These are phyloP conservation scores for Trichoderma sp. DNA, from an alignment of 2,329 filamentous ascomycete genomes.

Conservation along the genomic window DNA sequence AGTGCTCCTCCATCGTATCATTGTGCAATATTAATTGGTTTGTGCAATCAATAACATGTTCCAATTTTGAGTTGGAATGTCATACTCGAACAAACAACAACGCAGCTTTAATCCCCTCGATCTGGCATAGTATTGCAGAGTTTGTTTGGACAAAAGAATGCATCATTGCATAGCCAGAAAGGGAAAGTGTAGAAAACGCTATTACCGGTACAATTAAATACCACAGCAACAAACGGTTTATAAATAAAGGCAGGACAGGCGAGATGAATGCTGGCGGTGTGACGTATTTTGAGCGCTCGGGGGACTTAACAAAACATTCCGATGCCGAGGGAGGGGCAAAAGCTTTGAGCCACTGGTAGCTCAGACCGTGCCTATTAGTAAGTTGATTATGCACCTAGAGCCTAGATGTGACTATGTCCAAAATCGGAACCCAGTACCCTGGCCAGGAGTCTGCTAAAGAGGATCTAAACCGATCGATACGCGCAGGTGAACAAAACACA, in stretches of 20 bases:
- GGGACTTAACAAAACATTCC: not conserved
- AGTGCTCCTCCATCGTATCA: not conserved
- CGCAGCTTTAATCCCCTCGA: too few relatives aligned
- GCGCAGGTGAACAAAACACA: too few relatives aligned
- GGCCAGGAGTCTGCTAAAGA: not conserved
- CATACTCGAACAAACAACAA: too few relatives aligned
- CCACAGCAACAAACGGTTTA: not conserved
- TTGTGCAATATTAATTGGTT: too few relatives aligned
- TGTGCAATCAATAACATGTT: too few relatives aligned
- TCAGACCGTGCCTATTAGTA: not conserved
- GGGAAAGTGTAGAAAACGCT: too few relatives aligned
- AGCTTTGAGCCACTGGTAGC: not conserved
- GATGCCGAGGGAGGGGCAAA: not conserved
- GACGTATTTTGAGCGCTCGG: not conserved
- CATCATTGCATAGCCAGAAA: too few relatives aligned
- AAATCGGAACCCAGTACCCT: not conserved
- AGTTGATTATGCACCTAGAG: not conserved
- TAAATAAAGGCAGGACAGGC: not conserved
- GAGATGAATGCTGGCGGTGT: not conserved
- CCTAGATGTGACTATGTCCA: not conserved
- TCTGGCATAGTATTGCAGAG: too few relatives aligned
- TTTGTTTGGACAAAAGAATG: too few relatives aligned
- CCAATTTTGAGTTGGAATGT: not conserved
- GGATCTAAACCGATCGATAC: too few relatives aligned
- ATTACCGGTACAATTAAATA: too few relatives aligned